Evolutionary conservation across 768 basidiomycete species (phyloP).

Genomic region (Mycena maculata): DNA sequence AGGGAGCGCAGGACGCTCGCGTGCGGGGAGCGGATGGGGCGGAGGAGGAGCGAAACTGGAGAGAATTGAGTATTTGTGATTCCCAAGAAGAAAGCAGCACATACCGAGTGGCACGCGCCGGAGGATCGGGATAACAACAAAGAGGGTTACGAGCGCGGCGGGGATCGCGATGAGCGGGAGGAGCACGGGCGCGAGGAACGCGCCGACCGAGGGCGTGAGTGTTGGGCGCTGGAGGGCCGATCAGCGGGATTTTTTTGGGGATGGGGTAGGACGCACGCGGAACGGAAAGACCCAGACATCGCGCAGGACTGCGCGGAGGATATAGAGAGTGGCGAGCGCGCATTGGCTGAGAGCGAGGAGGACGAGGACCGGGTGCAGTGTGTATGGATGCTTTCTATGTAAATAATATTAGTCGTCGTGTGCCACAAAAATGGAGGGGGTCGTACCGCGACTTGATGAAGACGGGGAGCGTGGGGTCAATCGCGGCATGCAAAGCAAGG

Average conservation of each 20-base stretch:
- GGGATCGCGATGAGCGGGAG: slow-evolving; percentile 53
- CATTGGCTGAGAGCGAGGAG: slow-evolving; percentile 69
- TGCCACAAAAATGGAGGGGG: neutral
- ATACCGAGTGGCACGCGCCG: slow-evolving; percentile 66
- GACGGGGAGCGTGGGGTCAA: slow-evolving; percentile 60
- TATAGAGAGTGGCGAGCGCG: slow-evolving; percentile 57
- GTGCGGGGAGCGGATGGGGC: slow-evolving; percentile 10
- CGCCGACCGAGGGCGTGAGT: slow-evolving; percentile 17
- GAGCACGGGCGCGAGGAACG: slow-evolving; percentile 53
- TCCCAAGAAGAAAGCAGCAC: slow-evolving; percentile 58
- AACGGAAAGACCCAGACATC: slow-evolving; percentile 49
- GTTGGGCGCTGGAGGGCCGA: slow-evolving; percentile 5
- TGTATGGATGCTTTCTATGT: slow-evolving; percentile 76
- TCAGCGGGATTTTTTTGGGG: neutral
- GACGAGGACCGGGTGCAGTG: slow-evolving; percentile 75
- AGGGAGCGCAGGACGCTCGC: slow-evolving; percentile 57
- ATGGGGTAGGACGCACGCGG: slow-evolving; percentile 11
- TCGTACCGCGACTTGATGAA: slow-evolving; percentile 78
- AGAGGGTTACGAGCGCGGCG: slow-evolving; percentile 59
- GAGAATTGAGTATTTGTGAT: slow-evolving; percentile 51
- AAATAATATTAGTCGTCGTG: neutral
- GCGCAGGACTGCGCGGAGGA: slow-evolving; percentile 68
- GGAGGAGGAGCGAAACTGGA: slow-evolving; percentile 62
- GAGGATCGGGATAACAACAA: slow-evolving; percentile 61
- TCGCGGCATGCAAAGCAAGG: slow-evolving; percentile 55